Evolutionary conservation across 2,329 filamentous ascomycete genomes (phyloP).

Genomic region (Thermoascus crustaceus): DNA sequence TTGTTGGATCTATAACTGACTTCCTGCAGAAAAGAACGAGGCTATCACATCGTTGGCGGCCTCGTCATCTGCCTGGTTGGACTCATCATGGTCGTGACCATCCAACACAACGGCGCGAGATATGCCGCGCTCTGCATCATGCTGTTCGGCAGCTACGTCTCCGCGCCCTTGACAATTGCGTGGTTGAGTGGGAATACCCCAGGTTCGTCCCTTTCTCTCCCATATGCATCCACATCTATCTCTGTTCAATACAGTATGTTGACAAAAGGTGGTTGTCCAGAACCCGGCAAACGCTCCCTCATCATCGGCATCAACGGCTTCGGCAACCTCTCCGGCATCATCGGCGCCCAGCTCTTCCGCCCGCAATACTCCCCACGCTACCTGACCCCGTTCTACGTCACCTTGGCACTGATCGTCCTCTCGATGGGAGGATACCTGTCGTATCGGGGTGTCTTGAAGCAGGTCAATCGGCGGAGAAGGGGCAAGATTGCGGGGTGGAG

Average conservation of each 20-base stretch:
- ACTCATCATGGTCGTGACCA: constrained; percentile 37
- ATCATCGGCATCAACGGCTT: constrained; percentile 48
- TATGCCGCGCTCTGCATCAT: constrained; percentile 41
- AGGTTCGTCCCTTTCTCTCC: too few relatives aligned
- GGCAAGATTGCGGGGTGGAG: constrained; percentile 14
- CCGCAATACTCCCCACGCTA: constrained; percentile 25
- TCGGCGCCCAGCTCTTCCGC: constrained; percentile 41
- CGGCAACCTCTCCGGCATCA: constrained; percentile 39
- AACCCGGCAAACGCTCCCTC: constrained; percentile 44
- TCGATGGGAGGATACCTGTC: constrained; percentile 24
- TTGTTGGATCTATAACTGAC: too few relatives aligned
- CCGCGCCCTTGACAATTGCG: constrained; percentile 44
- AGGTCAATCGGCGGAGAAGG: constrained; percentile 17
- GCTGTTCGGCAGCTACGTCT: constrained; percentile 36
- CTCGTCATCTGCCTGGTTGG: constrained; percentile 37
- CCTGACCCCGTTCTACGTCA: constrained; percentile 23
- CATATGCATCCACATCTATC: too few relatives aligned
- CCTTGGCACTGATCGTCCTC: constrained; percentile 21
- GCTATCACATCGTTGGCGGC: constrained; percentile 44
- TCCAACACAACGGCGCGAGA: constrained; percentile 33
- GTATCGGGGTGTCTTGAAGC: constrained; percentile 19
- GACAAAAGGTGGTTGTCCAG: too few relatives aligned
- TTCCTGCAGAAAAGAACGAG: constrained; percentile 34
- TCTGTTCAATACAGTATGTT: too few relatives aligned
- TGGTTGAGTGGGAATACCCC: constrained; percentile 46